These are phyloP conservation scores for Eudorina sp. DNA, from an alignment of 139 green algal species.

Conservation along the genomic window DNA sequence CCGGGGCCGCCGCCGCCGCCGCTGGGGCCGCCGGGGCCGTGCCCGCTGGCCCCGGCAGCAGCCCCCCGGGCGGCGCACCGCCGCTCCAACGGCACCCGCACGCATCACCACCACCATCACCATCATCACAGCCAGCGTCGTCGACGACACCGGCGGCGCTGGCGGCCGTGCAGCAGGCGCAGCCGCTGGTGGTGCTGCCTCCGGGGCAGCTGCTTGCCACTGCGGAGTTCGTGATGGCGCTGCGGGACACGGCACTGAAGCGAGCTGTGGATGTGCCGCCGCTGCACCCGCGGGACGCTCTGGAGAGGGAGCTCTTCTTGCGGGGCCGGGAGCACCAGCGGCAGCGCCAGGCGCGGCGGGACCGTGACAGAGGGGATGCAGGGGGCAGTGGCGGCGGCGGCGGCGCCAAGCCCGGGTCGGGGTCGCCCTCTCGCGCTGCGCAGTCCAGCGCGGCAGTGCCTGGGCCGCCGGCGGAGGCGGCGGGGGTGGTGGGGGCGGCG, in stretches of 20 bases:
- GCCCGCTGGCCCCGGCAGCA: neutral
- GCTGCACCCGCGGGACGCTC: neutral
- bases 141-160: neutral
- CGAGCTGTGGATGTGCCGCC: constrained; percentile 11
- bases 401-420: neutral
- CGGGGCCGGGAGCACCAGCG: neutral
- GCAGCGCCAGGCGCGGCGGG: constrained; percentile 16
- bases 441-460: neutral
- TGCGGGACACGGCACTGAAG: constrained; percentile 34
- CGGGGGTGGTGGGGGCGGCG: neutral
- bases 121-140: no score
- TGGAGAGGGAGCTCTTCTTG: constrained; percentile 40
- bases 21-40: no score
- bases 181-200: neutral
- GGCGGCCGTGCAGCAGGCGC: neutral
- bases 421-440: neutral
- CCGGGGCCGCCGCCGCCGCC: neutral
- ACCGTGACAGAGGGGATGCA: neutral
- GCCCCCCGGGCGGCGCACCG: neutral
- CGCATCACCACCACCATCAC: no score
- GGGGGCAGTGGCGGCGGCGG: neutral
- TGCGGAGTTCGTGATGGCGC: constrained; percentile 54
- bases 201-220: constrained; percentile 30
- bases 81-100: neutral
- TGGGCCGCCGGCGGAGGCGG: neutral